These are phyloP conservation scores for Tephrocybe sp. DNA, from an alignment of 768 basidiomycete genomes.

Conservation along the genomic window DNA sequence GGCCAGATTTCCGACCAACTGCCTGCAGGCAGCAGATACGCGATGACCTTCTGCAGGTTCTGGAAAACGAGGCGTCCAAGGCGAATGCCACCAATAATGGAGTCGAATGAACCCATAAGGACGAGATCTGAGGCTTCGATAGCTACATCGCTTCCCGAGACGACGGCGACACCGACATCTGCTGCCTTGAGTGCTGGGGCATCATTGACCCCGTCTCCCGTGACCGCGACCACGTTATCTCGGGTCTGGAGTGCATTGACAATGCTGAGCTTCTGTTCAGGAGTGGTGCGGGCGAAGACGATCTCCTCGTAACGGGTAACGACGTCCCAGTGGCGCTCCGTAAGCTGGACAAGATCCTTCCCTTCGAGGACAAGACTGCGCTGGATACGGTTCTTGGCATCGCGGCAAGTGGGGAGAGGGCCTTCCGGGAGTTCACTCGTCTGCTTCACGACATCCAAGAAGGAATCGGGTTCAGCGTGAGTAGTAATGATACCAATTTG, in stretches of 20 bases:
- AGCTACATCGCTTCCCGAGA: conserved; percentile 41
- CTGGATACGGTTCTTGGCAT: conserved; percentile 33
- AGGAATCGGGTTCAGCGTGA: conserved; percentile 20
- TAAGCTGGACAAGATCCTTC: conserved; percentile 39
- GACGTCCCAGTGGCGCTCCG: conserved; percentile 38
- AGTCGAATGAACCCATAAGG: conserved; percentile 46
- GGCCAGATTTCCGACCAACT: conserved; percentile 61
- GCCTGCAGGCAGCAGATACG: conserved; percentile 51
- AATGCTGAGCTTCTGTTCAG: conserved; percentile 59
- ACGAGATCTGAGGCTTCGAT: conserved; percentile 52
- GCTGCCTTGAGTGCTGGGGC: conserved; percentile 50
- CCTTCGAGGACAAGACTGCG: conserved; percentile 42
- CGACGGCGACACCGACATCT: conserved; percentile 58
- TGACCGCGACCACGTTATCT: conserved; percentile 50
- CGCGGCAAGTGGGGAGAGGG: conserved; percentile 5
- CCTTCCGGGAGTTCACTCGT: conserved; percentile 7
- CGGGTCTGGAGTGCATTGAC: conserved; percentile 51
- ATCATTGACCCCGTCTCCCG: conserved; percentile 61
- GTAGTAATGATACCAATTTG: conserved; percentile 44
- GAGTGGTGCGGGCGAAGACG: conserved; percentile 55
- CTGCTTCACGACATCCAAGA: conserved; percentile 8
- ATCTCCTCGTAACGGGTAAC: conserved; percentile 39
- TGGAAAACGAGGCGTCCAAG: conserved; percentile 61
- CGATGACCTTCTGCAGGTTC: conserved; percentile 53
- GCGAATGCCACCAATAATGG: conserved; percentile 57